Evolutionary conservation across 495 filamentous ascomycete species (phyloP).

Genomic region (Xylaria longipes): DNA sequence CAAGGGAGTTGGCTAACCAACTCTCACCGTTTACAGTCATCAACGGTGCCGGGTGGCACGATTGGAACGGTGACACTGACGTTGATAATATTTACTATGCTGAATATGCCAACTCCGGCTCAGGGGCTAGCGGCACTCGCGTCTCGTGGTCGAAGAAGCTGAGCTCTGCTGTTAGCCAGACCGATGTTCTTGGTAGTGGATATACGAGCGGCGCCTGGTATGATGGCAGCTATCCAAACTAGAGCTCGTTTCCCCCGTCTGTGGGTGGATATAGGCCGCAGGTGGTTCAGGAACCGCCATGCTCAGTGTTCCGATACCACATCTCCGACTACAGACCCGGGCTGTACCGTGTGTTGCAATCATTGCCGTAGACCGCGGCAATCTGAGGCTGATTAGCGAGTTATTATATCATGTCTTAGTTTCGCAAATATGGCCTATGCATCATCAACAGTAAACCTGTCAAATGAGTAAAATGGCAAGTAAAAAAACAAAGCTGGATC

Average conservation of each 20-base stretch:
- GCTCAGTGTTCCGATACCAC: background rate
- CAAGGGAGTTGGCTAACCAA: background rate
- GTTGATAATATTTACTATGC: slow-evolving; percentile 62
- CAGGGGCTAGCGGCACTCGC: slow-evolving; percentile 62
- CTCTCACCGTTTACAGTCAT: slow-evolving; percentile 48
- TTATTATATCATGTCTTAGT: background rate
- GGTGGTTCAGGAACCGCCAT: background rate
- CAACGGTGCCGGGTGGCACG: slow-evolving; percentile 66
- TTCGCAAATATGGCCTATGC: background rate
- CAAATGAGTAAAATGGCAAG: background rate
- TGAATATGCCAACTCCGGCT: slow-evolving; percentile 66
- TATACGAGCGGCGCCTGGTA: slow-evolving; percentile 43
- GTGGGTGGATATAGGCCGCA: background rate
- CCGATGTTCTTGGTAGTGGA: slow-evolving; percentile 58
- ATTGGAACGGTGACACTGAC: slow-evolving; percentile 59
- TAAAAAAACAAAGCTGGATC: background rate
- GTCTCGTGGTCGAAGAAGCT: slow-evolving; percentile 62
- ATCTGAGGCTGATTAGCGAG: background rate
- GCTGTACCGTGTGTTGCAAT: background rate
- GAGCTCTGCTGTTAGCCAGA: slow-evolving; percentile 51
- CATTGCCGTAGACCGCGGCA: background rate
- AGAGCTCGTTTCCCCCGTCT: background rate
- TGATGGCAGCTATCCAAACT: slow-evolving; percentile 35
- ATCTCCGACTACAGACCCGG: background rate
- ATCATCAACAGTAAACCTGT: background rate